phyloP scores from a whole-genome alignment of 495 filamentous ascomycete genomes.

The Hypoxylon trugodes region DNA sequence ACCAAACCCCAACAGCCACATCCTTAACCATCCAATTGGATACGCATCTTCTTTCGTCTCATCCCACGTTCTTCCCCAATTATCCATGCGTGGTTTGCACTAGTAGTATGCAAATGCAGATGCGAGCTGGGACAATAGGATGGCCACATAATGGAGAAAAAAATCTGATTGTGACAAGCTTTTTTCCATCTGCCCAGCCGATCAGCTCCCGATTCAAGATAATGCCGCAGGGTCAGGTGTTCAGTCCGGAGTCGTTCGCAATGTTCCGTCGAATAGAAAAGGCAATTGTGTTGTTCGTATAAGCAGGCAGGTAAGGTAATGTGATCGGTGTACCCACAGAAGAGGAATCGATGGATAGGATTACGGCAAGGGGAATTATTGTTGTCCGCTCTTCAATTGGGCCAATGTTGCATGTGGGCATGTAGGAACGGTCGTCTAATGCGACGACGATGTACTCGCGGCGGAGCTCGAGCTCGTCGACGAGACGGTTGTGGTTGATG shows the following conservation, averaged over 20 bases:
- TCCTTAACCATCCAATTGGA: slow-evolving; percentile 23
- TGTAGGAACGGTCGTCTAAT: slow-evolving; percentile 21
- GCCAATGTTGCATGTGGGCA: not conserved
- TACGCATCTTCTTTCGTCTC: not conserved
- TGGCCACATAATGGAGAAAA: too few relatives aligned
- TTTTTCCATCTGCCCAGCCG: slow-evolving; percentile 27
- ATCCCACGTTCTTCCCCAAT: slow-evolving; percentile 15
- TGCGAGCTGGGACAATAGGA: too few relatives aligned
- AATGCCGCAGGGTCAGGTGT: slow-evolving; percentile 37
- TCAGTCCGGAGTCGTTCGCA: too few relatives aligned
- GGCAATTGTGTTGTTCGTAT: too few relatives aligned
- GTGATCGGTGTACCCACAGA: too few relatives aligned
- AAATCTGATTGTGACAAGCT: slow-evolving; percentile 34
- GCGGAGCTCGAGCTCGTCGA: slow-evolving; percentile 29
- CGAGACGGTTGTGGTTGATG: slow-evolving; percentile 40
- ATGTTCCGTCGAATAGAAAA: too few relatives aligned
- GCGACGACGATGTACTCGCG: slow-evolving; percentile 33
- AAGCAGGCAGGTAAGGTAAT: too few relatives aligned
- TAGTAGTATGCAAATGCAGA: too few relatives aligned
- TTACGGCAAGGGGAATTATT: too few relatives aligned
- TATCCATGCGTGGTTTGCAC: not conserved
- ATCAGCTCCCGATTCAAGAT: slow-evolving; percentile 25
- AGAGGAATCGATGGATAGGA: too few relatives aligned
- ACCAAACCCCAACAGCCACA: not conserved
- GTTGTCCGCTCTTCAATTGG: not conserved